Evolutionary conservation across 139 green algal species (phyloP).

Genomic region (Mesotaenium endlicherianum): DNA sequence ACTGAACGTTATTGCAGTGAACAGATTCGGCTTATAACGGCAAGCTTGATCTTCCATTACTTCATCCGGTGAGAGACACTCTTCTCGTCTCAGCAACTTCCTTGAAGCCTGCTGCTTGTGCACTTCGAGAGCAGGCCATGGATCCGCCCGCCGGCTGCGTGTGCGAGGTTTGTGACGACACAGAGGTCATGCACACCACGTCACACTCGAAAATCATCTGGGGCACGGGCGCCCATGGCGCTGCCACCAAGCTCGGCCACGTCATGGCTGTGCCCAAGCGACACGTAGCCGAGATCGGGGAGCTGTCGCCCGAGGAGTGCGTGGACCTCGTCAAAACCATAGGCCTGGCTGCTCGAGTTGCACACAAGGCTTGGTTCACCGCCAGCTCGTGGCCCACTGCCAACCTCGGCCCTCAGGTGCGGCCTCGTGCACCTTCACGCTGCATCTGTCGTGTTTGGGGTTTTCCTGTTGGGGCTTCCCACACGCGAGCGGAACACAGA

Average conservation of each 20-base stretch:
- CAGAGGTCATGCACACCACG: not conserved
- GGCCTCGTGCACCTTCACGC: too few species aligned
- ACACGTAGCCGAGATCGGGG: slow-evolving; percentile 12
- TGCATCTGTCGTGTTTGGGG: too few species aligned
- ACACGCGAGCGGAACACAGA: too few species aligned
- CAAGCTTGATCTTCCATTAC: too few species aligned
- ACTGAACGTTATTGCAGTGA: too few species aligned
- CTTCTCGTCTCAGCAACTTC: too few species aligned
- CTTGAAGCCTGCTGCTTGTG: too few species aligned
- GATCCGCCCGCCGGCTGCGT: too few species aligned
- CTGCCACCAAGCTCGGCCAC: slow-evolving; percentile 29
- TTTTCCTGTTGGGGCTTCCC: too few species aligned
- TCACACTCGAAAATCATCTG: not conserved
- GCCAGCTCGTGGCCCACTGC: not conserved
- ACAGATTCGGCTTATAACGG: too few species aligned
- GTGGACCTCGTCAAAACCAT: slow-evolving; percentile 9
- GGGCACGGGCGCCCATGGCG: slow-evolving; percentile 10
- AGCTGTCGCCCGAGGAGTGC: slow-evolving; percentile 2
- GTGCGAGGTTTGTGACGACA: slow-evolving; percentile 1
- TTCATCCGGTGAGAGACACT: too few species aligned
- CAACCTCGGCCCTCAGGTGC: not conserved
- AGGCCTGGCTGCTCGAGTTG: not conserved
- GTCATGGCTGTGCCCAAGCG: slow-evolving; percentile 20
- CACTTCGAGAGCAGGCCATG: too few species aligned
- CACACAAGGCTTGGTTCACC: not conserved